Base-by-base conservation (phyloP, 495 filamentous ascomycete genomes). In the Tuber indicum region DNA sequence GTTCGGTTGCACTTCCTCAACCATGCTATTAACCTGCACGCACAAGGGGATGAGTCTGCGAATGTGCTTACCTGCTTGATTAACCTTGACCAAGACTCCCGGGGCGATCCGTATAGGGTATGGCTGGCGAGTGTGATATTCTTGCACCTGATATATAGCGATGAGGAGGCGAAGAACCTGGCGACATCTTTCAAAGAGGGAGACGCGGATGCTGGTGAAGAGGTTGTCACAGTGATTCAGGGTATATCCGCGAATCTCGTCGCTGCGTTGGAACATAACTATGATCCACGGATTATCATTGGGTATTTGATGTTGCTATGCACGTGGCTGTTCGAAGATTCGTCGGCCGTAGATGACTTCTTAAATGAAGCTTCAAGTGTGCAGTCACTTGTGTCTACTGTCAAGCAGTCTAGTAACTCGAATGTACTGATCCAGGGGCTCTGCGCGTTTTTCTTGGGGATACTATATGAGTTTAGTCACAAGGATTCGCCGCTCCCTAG, bases 381-480 rank as follows among this genome's bases (percentile, higher is more conserved):
- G 21, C 93, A 97, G 82, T 92, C 90, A 39, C 88, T 99, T 19
- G 88, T 97, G 42, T 84, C 84, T 36, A 89, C 91, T 52, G 89
- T 91, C 46, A 89, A 91, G 45, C 88, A 89, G 73, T 89, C 89
- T 75, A 85, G 86, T 47, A 85, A 84, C 36, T 88, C 89, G 23
- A 87, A 88, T 58, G 85, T 87, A n/a, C 86, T 97, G 70, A 87
- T 93, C 36, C 91, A 92, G 78, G 96, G 96, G 1, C 87, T 99
- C 32, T 94, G 91, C 83, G 91, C 93, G 19, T 89, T 93, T 79
- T 85, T 98, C 5, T 86, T 97, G 7, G 96, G 94, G 47, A 92
- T 97, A 46, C 86, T 97, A 41, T 99, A 98, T 82, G 96, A 99
- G 82, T 99, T 98, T 80, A 98, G 94, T 32, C 97, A 94, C 16